These are phyloP conservation scores for Zygoascus tannicola DNA, from an alignment of 805 yeast genomes.

Conservation along the genomic window DNA sequence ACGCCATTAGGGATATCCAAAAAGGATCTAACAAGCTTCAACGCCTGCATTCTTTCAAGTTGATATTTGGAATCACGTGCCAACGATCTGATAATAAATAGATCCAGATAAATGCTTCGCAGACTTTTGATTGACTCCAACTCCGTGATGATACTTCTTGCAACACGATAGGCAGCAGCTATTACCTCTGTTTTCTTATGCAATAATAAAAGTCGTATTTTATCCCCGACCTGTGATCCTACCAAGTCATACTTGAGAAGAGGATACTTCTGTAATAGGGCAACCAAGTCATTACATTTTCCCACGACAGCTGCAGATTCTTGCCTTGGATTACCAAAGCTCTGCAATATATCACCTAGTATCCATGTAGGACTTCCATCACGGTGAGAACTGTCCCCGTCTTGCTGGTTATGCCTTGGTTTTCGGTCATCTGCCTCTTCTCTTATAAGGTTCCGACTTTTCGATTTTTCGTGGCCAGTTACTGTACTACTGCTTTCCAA, in stretches of 20 bases:
- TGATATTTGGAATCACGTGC: conserved; percentile 46
- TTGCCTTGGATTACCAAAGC: conserved; percentile 43
- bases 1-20: conserved; percentile 47
- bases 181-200: conserved; percentile 52
- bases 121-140: conserved; percentile 46
- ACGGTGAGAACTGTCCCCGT: conserved; percentile 3
- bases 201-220: conserved; percentile 52
- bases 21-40: conserved; percentile 58
- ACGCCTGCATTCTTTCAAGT: conserved; percentile 67
- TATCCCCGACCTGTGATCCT: conserved; percentile 26
- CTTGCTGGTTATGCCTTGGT: not conserved
- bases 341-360: conserved; percentile 51
- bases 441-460: not conserved
- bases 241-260: conserved; percentile 54
- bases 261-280: conserved; percentile 47
- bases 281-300: conserved; percentile 58
- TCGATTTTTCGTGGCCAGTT: not conserved
- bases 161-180: conserved; percentile 67
- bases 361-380: conserved; percentile 47
- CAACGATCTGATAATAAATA: conserved; percentile 54
- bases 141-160: conserved; percentile 54
- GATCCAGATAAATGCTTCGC: conserved; percentile 47
- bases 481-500: not conserved
- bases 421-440: not conserved
- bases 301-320: conserved; percentile 43